Percentiles rank a stretch among this genome's conserved stretches.
Evolutionary conservation across 2,329 filamentous ascomycete species (phyloP).

Genomic region (Neofusicoccum ribis): DNA sequence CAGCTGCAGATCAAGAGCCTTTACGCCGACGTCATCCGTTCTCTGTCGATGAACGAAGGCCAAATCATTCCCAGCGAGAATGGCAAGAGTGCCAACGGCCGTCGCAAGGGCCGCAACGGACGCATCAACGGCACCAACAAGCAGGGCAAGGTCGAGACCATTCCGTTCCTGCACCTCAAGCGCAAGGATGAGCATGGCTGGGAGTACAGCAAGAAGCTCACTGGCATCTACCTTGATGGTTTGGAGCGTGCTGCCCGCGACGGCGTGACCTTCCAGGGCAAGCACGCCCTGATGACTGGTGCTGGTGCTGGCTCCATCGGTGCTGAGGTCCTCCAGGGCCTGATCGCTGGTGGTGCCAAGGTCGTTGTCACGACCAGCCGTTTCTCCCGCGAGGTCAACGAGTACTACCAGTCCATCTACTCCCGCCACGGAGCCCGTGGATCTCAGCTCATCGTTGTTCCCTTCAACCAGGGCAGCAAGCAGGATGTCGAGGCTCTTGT

Average conservation of each 20-base stretch:
- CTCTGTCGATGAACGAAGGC: conserved; percentile 95
- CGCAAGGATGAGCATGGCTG: conserved; percentile 90
- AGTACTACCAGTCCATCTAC: conserved; percentile 99
- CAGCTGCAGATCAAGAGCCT: conserved; percentile 95
- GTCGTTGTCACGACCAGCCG: conserved; percentile 95
- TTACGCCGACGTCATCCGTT: conserved; percentile 91
- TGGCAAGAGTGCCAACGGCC: conserved; percentile 61
- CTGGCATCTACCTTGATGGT: conserved; percentile 86
- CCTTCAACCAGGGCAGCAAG: conserved; percentile 98
- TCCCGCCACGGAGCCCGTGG: conserved; percentile 89
- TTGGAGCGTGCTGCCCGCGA: conserved; percentile 83
- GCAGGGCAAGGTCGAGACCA: conserved; percentile 89
- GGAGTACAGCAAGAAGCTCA: conserved; percentile 99
- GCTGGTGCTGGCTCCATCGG: conserved; percentile 97
- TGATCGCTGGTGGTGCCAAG: conserved; percentile 95
- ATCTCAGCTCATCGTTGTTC: conserved; percentile 95
- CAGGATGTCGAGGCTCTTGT: conserved; percentile 94
- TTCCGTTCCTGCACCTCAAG: conserved; percentile 96
- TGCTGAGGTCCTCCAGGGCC: conserved; percentile 90
- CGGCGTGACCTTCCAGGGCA: conserved; percentile 89
- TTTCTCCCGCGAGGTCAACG: conserved; percentile 95
- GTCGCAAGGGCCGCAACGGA: conserved; percentile 59
- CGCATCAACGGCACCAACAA: conserved; percentile 60
- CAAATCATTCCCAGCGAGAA: conserved; percentile 92
- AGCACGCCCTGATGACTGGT: conserved; percentile 97